Evolutionary conservation across 179 eudicot genomes (phyloP), one percentile per base, ranked within the genome.

Genomic region (Camellia oleifera): DNA sequence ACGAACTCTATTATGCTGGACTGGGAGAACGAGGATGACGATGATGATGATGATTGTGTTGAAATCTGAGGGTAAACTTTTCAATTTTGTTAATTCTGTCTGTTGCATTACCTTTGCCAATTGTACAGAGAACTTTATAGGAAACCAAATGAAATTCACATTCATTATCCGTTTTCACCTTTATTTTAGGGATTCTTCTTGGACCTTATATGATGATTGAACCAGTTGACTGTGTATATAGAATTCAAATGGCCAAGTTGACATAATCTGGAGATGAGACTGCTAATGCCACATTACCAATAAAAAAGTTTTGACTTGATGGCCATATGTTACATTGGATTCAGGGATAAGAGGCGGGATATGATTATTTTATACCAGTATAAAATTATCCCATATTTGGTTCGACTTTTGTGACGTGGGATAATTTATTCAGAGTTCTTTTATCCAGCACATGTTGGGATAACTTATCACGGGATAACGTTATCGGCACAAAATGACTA

Each of bases 1-100:
- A 93, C 95, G 7, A 87, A 81, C 82, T 82, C 88, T 65, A 91
- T 86, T 56, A 78, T 84, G 4, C 53, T 94, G 80, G 98, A 92
- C 71, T 96, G 94, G 97, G 99, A 92, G 81, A 75, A 87, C 48
- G 98, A 88, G 72, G 87, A 64, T 15, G 96, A 92, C 9, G 75
- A 83, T 56, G 90, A 88, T 17, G 90, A 88, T 17, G 90, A 91
- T n/a, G 96, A 87, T 61, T 90, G 77, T 87, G 78, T 87, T 9
- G 88, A 92, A 89, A 90, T 91, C n/a, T 89, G 83, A 90, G 68
- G 57, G 74, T 20, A 13, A 15, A 3, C 40, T 52, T 0, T 40
- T 4, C 20, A 46, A 45, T 26, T n/a, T 48, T 5, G 15, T 53
- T 45, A 42, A 52, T 2, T 53, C 65, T 44, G 20, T 40, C 4